These are phyloP conservation scores for Alliaria petiolata DNA, from an alignment of 345 rosid genomes.

Conservation along the genomic window DNA sequence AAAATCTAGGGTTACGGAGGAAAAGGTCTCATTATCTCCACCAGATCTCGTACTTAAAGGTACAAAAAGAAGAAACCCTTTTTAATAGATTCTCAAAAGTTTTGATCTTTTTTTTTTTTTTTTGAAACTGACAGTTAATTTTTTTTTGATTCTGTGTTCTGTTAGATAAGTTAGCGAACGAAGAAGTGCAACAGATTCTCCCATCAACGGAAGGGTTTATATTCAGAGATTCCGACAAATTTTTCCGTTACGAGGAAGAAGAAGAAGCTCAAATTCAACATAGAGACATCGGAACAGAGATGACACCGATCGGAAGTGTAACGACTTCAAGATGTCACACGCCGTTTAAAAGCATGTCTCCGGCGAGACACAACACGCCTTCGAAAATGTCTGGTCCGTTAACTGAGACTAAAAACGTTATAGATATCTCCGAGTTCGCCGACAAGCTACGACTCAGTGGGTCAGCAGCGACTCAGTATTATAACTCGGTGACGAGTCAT, in stretches of 20 bases:
- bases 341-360: conserved; percentile 65
- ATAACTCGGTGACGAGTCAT: conserved; percentile 52
- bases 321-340: conserved; percentile 81
- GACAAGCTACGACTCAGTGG: conserved; percentile 67
- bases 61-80: conserved; percentile 14
- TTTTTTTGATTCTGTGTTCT: conserved; percentile 17
- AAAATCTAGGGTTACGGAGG: conserved; percentile 61
- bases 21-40: conserved; percentile 38
- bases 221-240: conserved; percentile 51
- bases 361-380: conserved; percentile 93
- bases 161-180: conserved; percentile 76
- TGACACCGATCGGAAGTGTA: conserved; percentile 88
- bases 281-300: conserved; percentile 84
- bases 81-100: not conserved
- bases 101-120: not conserved
- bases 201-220: conserved; percentile 79
- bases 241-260: conserved; percentile 23
- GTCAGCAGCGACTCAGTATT: conserved; percentile 34
- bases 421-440: conserved; percentile 54
- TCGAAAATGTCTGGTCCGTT: conserved; percentile 83
- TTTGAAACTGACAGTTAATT: not conserved
- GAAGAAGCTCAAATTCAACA: conserved; percentile 43
- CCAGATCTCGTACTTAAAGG: conserved; percentile 66
- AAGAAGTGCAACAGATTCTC: conserved; percentile 54
- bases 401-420: conserved; percentile 39